Evolutionary conservation across 148 eudicot species (phyloP).

Genomic region (Vaccinium darrowii): DNA sequence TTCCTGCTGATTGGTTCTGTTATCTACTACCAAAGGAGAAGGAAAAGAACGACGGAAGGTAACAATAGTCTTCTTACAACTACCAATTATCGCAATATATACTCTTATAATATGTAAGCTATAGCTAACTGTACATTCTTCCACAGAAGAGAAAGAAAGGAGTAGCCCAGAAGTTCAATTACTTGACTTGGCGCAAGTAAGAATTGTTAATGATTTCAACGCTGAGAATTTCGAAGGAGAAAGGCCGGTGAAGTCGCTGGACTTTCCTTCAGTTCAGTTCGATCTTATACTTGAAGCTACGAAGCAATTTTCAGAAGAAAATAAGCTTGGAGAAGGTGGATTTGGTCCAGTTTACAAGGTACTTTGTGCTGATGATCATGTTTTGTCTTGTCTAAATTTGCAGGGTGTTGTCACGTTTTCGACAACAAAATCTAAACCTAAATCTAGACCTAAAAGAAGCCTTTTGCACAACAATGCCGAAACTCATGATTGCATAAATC

Average conservation of each 20-base stretch:
- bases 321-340: constrained; percentile 32
- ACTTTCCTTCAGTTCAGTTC: constrained; percentile 1
- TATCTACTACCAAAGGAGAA: background rate
- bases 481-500: background rate
- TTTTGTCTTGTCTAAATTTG: background rate
- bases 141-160: background rate
- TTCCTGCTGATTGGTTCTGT: constrained; percentile 6
- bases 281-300: constrained; percentile 11
- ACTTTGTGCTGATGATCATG: background rate
- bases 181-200: background rate
- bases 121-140: background rate
- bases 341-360: constrained; percentile 31
- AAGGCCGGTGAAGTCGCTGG: background rate
- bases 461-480: background rate
- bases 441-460: background rate
- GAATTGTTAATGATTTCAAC: background rate
- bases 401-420: background rate
- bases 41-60: background rate
- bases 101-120: background rate
- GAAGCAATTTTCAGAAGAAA: constrained; percentile 19
- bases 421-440: background rate
- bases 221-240: background rate
- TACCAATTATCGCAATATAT: background rate
- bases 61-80: background rate
- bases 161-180: background rate